These are phyloP conservation scores for Lachancea lanzarotensis DNA, from an alignment of 805 yeast species.

Conservation along the genomic window DNA sequence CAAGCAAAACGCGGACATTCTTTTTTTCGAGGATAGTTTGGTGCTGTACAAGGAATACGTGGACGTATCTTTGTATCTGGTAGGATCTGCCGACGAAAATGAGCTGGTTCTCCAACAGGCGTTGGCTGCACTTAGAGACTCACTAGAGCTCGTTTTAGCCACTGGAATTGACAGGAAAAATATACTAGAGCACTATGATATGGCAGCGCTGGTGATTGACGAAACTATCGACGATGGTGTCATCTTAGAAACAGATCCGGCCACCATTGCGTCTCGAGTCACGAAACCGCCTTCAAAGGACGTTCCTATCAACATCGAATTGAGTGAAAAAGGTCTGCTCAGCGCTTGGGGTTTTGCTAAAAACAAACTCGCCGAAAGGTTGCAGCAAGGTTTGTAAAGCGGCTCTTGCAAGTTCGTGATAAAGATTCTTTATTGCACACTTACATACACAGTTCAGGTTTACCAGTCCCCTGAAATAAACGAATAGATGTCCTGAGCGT, in stretches of 20 bases:
- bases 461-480: not conserved
- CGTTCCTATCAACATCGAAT: slow-evolving; percentile 49
- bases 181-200: slow-evolving; percentile 75
- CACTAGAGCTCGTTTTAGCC: slow-evolving; percentile 67
- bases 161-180: slow-evolving; percentile 68
- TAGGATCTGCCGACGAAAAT: slow-evolving; percentile 74
- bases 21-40: slow-evolving; percentile 70
- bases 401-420: not conserved
- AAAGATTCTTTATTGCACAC: too few relatives aligned
- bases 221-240: slow-evolving; percentile 93
- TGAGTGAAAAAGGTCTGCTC: slow-evolving; percentile 69
- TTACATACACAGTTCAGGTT: too few relatives aligned
- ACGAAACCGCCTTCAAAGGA: slow-evolving; percentile 80
- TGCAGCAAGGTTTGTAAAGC: slow-evolving; percentile 38
- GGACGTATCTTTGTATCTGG: slow-evolving; percentile 65
- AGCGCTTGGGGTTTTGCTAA: slow-evolving; percentile 86
- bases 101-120: slow-evolving; percentile 74
- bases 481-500: not conserved
- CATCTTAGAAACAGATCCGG: slow-evolving; percentile 82
- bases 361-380: slow-evolving; percentile 54
- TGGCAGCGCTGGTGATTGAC: slow-evolving; percentile 79
- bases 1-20: slow-evolving; percentile 72
- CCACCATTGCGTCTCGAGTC: slow-evolving; percentile 81
- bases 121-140: slow-evolving; percentile 70
- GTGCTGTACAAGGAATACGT: slow-evolving; percentile 82